phyloP scores from a whole-genome alignment of 2,329 filamentous ascomycete genomes.

The Dactylellina leptospora region DNA sequence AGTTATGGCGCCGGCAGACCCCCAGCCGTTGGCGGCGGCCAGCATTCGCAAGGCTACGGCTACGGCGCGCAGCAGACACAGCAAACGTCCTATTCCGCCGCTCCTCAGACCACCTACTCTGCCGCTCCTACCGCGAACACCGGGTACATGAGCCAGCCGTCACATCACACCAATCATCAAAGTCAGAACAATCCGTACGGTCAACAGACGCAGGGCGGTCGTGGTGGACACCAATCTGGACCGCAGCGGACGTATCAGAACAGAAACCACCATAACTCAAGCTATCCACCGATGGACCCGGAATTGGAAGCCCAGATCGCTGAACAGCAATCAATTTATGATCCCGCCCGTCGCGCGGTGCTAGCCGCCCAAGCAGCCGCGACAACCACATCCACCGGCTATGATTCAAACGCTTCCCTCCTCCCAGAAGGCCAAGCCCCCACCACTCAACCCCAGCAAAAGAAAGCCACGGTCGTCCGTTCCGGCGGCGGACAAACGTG shows the following conservation, averaged over 20 bases:
- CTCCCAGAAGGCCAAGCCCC: slow-evolving; percentile 60
- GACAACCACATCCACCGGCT: slow-evolving; percentile 57
- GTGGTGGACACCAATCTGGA: slow-evolving; percentile 64
- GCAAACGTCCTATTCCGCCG: slow-evolving; percentile 54
- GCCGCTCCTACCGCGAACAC: slow-evolving; percentile 56
- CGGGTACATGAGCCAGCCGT: slow-evolving; percentile 52
- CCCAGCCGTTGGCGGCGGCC: slow-evolving; percentile 14
- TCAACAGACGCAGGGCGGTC: slow-evolving; percentile 55
- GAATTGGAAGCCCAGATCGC: slow-evolving; percentile 91
- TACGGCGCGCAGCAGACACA: slow-evolving; percentile 51
- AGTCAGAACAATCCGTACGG: slow-evolving; percentile 8
- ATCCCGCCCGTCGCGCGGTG: slow-evolving; percentile 62
- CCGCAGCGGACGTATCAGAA: slow-evolving; percentile 61
- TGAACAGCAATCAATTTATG: slow-evolving; percentile 92
- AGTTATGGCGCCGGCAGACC: slow-evolving; percentile 31
- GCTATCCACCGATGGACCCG: slow-evolving; percentile 68
- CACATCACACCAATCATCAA: slow-evolving; percentile 43
- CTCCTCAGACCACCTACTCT: slow-evolving; percentile 60
- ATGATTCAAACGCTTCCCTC: slow-evolving; percentile 54
- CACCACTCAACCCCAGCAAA: slow-evolving; percentile 65
- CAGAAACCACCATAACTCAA: slow-evolving; percentile 59
- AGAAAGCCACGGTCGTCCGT: slow-evolving; percentile 86
- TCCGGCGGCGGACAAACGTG: slow-evolving; percentile 90
- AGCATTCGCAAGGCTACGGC: slow-evolving; percentile 10
- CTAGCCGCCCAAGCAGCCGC: slow-evolving; percentile 62